Base-by-base conservation (phyloP, 345 rosid species). In the Rhodamnia argentea region DNA sequence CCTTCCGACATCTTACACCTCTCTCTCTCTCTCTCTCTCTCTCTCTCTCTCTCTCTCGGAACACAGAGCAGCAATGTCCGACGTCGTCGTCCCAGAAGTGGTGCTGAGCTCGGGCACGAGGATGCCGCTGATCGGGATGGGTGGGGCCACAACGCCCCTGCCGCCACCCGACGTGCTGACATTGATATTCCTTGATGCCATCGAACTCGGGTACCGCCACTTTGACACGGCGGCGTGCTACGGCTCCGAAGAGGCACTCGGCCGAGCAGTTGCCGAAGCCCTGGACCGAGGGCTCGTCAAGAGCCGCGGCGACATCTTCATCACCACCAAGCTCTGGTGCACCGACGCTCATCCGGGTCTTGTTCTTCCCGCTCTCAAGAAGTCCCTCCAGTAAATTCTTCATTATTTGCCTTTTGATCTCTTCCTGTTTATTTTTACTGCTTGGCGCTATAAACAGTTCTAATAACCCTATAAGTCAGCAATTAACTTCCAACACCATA, bases 201-300 rank as follows among this genome's bases (percentile, higher is more conserved):
- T 94, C 74, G 88, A 85, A 86, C 84, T 88, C 4, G 96, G 99
- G 8, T 95, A 91, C 86, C 88, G 98, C 52, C 99, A 96, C 84
- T 95, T 95, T 22, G 99, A 96, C 86, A 96, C 95, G 0, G 94
- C 99, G 15, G 85, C 92, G 1, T 16, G 85, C 26, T 95, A 95
- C 60, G 88, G 84, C 5, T 83, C 96, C 1, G 98, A 94, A 88
- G 88, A 92, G 83, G 84, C 93, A 1, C 86, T 94, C 2, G 98
- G 96, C 0, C 90, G 85, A 70, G 98, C 95, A 10, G 47, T 96
- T 2, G 81, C 83, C 0, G 93, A 92, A 29, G 96, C 97, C 11
- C 52, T 92, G n/a, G 55, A 83, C 6, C 90, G 56, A 5, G 92
- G 93, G 0, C 89, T 92, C 20, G 84, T 94, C 32, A 52, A 24